Conservation (phyloP, 441 rosid genomes). For the Rhodomyrtus psidioides region DNA sequence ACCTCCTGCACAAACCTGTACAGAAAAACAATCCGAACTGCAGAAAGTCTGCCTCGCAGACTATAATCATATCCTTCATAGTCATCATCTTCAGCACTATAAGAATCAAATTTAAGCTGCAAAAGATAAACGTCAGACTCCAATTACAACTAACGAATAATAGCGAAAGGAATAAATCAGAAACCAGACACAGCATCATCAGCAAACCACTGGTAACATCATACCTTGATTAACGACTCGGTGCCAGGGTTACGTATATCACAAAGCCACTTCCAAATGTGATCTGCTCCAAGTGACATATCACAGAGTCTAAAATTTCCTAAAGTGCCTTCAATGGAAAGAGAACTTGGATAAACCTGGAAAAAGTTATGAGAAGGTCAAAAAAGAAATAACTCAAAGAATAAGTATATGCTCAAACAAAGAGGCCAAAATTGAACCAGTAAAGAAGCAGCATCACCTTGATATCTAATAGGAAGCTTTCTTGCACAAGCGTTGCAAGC, state of each 20-base stretch:
- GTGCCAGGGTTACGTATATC: constrained; percentile 97
- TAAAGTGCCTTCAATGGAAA: constrained; percentile 86
- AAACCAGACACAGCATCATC: neutral
- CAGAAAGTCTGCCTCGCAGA: constrained; percentile 87
- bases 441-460: constrained; percentile 45
- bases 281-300: constrained; percentile 75
- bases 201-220: neutral
- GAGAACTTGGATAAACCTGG: constrained; percentile 91
- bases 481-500: constrained; percentile 96
- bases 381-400: constrained; percentile 5
- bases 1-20: constrained; percentile 99
- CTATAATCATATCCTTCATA: constrained; percentile 98
- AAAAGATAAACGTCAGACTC: constrained; percentile 16
- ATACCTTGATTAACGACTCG: constrained; percentile 94
- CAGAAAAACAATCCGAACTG: constrained; percentile 94
- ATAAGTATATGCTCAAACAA: constrained; percentile 3
- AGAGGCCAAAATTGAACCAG: neutral
- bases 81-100: constrained; percentile 92
- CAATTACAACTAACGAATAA: neutral
- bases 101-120: constrained; percentile 91
- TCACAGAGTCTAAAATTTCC: constrained; percentile 98
- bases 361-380: constrained; percentile 11
- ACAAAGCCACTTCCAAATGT: constrained; percentile 96
- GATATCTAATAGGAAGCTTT: constrained; percentile 83
- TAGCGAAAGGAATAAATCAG: neutral